Base-by-base conservation (phyloP, 2,329 filamentous ascomycete species). In the Aspergillus sp. region DNA sequence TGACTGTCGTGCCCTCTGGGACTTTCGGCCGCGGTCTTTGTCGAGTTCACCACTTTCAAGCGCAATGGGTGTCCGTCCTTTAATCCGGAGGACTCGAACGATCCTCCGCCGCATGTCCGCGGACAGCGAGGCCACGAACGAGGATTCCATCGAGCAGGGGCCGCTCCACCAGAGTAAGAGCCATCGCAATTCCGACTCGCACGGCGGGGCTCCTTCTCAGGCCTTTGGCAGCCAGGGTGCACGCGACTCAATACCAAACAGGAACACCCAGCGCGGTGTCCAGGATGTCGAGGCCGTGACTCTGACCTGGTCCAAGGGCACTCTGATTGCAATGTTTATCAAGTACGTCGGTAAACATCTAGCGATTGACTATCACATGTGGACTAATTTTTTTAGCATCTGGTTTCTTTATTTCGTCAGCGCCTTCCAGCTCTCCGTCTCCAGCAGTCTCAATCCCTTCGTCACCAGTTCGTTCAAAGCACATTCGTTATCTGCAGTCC, bases 401-500 rank as follows among this genome's bases (percentile, higher is more conserved):
- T 76, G 68, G 67, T 55, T 74, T 6, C 60, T 75, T n/a, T 72
- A 69, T 62, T 69, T 75, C 17, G 67, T 72, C 54, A 72, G 76
- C 58, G 69, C 68, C 1, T 68, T 78, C 42, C 68, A 74, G 53
- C 56, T 59, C 8, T 65, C 66, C 5, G 71, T 74, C 30, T 66
- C 76, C 12, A 61, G 64, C 56, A 75, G 72, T 52, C 60, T 83
- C 43, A 72, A 68, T 3, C 77, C 79, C 12, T 82, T 76, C 57
- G 77, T 80, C 48, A 82, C 81, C 32, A 82, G 78, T 61, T 73
- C 71, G 13, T 86, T 80, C 62, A 63, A 76, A 26, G 66, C 73
- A 3, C 83, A 85, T 64, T 83, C 82, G 0, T 72, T 85, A 24
- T 74, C 82, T 2, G 76, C 81, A 0, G 78, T 81, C 20, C 82